Conservation (phyloP, 345 rosid species). For the Aquilaria malaccensis region DNA sequence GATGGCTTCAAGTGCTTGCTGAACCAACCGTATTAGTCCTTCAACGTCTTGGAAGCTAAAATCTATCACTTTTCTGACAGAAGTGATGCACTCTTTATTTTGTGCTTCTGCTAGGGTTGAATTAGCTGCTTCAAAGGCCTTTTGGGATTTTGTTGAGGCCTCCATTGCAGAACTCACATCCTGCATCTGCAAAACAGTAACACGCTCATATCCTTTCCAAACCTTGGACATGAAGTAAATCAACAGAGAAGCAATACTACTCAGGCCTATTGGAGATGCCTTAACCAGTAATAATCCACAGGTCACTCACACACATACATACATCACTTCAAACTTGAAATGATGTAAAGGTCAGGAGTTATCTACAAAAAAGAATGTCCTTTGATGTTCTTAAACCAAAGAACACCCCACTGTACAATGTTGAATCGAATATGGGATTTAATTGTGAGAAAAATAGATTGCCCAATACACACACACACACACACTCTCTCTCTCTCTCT, state of each 20-base stretch:
- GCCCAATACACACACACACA: too few species aligned
- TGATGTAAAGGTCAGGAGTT: too few species aligned
- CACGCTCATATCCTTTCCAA: conserved; percentile 13
- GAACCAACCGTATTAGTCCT: conserved; percentile 47
- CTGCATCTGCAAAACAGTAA: conserved; percentile 52
- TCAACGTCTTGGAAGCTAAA: conserved; percentile 76
- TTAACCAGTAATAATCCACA: too few species aligned
- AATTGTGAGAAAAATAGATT: too few species aligned
- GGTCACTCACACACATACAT: too few species aligned
- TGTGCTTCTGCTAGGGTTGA: conserved; percentile 29
- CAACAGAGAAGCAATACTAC: not conserved
- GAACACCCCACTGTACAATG: too few species aligned
- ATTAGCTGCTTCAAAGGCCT: conserved; percentile 39
- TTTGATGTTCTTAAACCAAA: too few species aligned
- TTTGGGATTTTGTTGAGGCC: conserved; percentile 63
- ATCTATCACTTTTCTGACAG: conserved; percentile 52
- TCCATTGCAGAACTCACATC: conserved; percentile 58
- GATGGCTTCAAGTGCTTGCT: conserved; percentile 50
- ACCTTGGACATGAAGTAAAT: not conserved
- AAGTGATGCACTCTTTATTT: conserved; percentile 32
- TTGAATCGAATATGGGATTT: too few species aligned
- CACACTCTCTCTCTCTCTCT: too few species aligned
- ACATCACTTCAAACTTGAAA: too few species aligned
- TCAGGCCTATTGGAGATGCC: not conserved
- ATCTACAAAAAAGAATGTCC: too few species aligned